phyloP scores from a whole-genome alignment of 768 basidiomycete species.

The Macrolepiota fuliginosa region DNA sequence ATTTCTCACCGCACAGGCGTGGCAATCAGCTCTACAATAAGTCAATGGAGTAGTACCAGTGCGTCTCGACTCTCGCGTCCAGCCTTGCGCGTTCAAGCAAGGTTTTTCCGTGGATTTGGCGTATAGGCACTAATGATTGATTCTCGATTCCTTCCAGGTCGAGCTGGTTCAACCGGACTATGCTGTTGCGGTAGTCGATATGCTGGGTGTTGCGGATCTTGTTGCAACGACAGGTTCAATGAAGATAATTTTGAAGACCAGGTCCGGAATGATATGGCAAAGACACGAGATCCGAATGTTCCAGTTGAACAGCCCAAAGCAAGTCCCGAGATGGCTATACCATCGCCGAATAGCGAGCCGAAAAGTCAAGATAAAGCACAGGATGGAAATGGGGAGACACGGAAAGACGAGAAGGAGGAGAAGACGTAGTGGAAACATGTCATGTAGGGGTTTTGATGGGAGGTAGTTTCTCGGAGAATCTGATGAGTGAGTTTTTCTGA shows the following conservation, averaged over 20 bases:
- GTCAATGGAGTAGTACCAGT: constrained; percentile 28
- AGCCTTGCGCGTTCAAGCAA: not conserved
- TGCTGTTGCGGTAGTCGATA: constrained; percentile 22
- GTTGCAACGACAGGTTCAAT: constrained; percentile 41
- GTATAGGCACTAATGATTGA: not conserved
- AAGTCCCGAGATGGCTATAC: constrained; percentile 23
- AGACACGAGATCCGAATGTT: constrained; percentile 30
- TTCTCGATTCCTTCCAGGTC: not conserved
- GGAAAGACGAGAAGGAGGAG: not conserved
- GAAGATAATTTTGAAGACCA: constrained; percentile 42
- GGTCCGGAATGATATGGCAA: constrained; percentile 34
- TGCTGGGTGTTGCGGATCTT: constrained; percentile 45
- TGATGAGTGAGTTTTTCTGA: too few species aligned
- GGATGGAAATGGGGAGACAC: not conserved
- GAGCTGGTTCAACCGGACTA: constrained; percentile 29
- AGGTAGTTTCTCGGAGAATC: too few species aligned
- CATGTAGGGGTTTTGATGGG: too few species aligned
- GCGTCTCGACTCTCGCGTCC: not conserved
- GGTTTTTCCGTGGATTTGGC: not conserved
- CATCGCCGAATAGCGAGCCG: not conserved
- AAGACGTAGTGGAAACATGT: not conserved
- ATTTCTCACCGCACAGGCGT: not conserved
- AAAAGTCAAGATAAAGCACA: not conserved
- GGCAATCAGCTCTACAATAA: not conserved
- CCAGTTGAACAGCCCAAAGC: constrained; percentile 21